These are phyloP conservation scores for Pyrus communis DNA, from an alignment of 306 rosid genomes.

Conservation along the genomic window DNA sequence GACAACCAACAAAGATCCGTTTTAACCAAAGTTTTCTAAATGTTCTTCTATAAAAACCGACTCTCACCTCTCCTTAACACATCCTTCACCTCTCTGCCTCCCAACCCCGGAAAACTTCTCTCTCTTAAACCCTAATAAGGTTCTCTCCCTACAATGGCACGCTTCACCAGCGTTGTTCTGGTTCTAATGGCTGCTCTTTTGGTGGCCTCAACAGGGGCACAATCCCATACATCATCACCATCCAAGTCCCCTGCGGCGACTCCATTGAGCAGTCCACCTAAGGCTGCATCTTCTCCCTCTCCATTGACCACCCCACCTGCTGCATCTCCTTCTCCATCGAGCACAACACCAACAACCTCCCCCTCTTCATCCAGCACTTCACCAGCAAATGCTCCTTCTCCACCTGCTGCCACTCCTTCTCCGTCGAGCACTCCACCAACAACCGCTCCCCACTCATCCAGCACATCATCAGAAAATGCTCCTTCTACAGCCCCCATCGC, in stretches of 20 bases:
- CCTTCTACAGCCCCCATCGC: neutral
- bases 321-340: neutral
- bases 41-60: no score
- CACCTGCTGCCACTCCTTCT: neutral
- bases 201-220: constrained; percentile 7
- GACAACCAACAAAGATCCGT: no score
- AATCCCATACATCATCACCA: constrained; percentile 4
- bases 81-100: no score
- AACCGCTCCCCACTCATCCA: neutral
- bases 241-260: neutral
- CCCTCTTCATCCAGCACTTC: neutral
- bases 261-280: neutral
- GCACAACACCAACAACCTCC: neutral
- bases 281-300: neutral
- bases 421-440: neutral
- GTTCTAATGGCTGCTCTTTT: constrained; percentile 4
- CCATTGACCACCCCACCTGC: neutral
- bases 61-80: no score
- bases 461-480: constrained; percentile 3
- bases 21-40: no score
- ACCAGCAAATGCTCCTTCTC: neutral
- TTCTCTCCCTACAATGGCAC: constrained; percentile 6
- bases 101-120: no score
- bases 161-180: neutral
- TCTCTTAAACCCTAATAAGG: neutral